Evolutionary conservation across 2,329 filamentous ascomycete species (phyloP).

Genomic region (Diaporthe sp.): DNA sequence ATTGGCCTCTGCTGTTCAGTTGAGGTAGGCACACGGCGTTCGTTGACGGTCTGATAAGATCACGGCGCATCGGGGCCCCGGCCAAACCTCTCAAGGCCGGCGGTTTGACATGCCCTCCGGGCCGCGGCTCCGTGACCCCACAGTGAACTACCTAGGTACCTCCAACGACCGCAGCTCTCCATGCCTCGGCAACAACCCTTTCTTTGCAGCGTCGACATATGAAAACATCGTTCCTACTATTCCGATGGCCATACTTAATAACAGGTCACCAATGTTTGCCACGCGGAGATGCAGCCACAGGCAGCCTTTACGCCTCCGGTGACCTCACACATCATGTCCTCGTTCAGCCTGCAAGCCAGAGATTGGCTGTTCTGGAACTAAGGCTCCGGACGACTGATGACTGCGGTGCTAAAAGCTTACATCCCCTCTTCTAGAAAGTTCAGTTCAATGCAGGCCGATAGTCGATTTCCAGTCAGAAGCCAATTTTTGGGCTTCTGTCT

Average conservation of each 20-base stretch:
- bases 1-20: too few species aligned
- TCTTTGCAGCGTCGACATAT: not conserved
- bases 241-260: not conserved
- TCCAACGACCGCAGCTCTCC: not conserved
- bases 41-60: not conserved
- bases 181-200: slow-evolving; percentile 6
- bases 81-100: not conserved
- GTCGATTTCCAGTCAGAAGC: not conserved
- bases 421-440: not conserved
- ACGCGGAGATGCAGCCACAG: not conserved
- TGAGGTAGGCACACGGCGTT: not conserved
- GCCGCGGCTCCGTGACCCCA: slow-evolving; percentile 2
- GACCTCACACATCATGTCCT: not conserved
- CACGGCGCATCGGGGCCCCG: slow-evolving; percentile 5
- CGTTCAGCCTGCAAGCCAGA: not conserved
- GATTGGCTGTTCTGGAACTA: not conserved
- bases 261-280: not conserved
- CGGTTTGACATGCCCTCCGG: slow-evolving; percentile 8
- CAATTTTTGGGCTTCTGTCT: not conserved
- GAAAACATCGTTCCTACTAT: not conserved
- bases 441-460: not conserved
- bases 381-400: not conserved
- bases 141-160: too few species aligned
- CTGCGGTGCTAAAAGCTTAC: not conserved
- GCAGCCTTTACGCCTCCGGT: not conserved